phyloP scores from a whole-genome alignment of 1,139 yeast genomes.

The Debaryomycetaceae sp. region DNA sequence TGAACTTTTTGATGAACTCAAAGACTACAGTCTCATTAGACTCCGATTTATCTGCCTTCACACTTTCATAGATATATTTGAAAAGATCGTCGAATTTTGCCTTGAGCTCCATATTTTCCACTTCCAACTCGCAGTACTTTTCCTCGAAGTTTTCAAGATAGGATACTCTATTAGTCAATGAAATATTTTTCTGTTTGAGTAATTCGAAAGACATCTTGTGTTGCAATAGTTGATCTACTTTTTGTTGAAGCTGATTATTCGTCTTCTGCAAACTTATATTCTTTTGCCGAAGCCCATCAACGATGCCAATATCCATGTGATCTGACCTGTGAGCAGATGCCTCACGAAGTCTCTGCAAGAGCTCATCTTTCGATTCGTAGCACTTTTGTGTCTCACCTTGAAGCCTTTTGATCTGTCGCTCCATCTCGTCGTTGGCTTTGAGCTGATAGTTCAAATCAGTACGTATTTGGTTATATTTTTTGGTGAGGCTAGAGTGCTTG shows the following conservation, averaged over 20 bases:
- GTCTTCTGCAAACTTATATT: slow-evolving; percentile 29
- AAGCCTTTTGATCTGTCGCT: slow-evolving; percentile 19
- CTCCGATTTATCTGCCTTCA: slow-evolving; percentile 18
- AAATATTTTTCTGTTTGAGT: slow-evolving; percentile 35
- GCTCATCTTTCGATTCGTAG: slow-evolving; percentile 40
- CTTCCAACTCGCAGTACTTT: slow-evolving; percentile 47
- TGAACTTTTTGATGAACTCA: slow-evolving; percentile 31
- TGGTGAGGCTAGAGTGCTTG: slow-evolving; percentile 18
- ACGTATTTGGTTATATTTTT: slow-evolving; percentile 28
- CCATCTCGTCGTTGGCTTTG: slow-evolving; percentile 27
- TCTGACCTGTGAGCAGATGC: slow-evolving; percentile 8
- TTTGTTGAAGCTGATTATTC: slow-evolving; percentile 27
- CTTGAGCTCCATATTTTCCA: slow-evolving; percentile 49
- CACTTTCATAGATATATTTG: slow-evolving; percentile 25
- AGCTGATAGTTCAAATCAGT: slow-evolving; percentile 30
- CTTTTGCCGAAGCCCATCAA: slow-evolving; percentile 26
- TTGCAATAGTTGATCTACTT: slow-evolving; percentile 33
- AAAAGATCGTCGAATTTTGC: slow-evolving; percentile 36
- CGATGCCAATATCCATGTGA: slow-evolving; percentile 12
- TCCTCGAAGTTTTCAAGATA: slow-evolving; percentile 44
- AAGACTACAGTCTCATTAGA: slow-evolving; percentile 19
- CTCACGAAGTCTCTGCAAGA: slow-evolving; percentile 41
- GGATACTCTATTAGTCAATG: slow-evolving; percentile 34
- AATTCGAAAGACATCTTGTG: slow-evolving; percentile 38
- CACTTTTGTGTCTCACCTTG: slow-evolving; percentile 20